phyloP scores from a whole-genome alignment of 768 basidiomycete genomes.

The Russula foetens region DNA sequence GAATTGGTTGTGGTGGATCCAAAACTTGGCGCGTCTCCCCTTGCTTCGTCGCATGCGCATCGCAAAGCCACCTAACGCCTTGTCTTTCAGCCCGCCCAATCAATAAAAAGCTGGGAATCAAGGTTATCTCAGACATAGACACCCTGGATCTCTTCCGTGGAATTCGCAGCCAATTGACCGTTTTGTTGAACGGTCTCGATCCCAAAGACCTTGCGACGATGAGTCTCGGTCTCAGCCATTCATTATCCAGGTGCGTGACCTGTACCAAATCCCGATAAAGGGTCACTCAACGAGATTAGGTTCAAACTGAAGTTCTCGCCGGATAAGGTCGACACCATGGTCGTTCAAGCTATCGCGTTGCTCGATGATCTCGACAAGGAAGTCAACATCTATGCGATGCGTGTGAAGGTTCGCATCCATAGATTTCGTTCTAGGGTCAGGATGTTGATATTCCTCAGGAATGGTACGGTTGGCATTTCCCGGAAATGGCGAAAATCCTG shows the following conservation, averaged over 20 bases:
- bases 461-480: constrained; percentile 99
- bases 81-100: constrained; percentile 42
- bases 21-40: constrained; percentile 62
- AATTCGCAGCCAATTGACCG: constrained; percentile 81
- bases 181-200: constrained; percentile 83
- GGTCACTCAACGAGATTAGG: constrained; percentile 31
- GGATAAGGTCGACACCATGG: constrained; percentile 99
- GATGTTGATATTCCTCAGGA: constrained; percentile 50
- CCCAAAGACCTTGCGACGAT: constrained; percentile 94
- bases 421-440: neutral
- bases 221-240: constrained; percentile 96
- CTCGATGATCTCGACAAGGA: constrained; percentile 99
- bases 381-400: constrained; percentile 98
- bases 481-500: constrained; percentile 98
- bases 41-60: neutral
- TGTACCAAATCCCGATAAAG: neutral
- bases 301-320: constrained; percentile 99
- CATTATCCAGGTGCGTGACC: constrained; percentile 70
- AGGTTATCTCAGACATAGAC: constrained; percentile 58
- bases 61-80: neutral
- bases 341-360: constrained; percentile 95
- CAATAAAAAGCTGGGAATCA: constrained; percentile 89
- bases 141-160: constrained; percentile 86
- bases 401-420: constrained; percentile 67
- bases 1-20: constrained; percentile 79